Evolutionary conservation across 164 flowering plant species (phyloP), one percentile per base, ranked within the genome.

Genomic region (Paratinospora sagittata): DNA sequence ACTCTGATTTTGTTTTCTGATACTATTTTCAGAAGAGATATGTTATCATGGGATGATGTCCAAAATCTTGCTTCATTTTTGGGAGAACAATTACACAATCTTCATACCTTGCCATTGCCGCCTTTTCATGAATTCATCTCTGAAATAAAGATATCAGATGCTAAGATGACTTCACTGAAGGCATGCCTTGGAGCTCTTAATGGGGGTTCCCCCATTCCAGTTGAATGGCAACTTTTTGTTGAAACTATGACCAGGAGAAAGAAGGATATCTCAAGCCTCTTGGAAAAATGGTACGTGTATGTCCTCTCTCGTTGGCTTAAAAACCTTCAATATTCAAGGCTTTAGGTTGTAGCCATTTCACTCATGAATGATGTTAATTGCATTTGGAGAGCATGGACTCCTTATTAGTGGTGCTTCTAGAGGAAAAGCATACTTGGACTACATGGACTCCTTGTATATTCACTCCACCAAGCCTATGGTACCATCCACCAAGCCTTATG

Each of bases 51-150:
- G 82, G 88, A 88, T 76, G 92, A 92, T 69, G 39, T 52, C 30
- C 72, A 81, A 58, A 79, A 81, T 79, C 78, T 95, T 72, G 92
- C 98, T 73, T 86, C 92, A 52, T 90, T 92, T 77, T 70, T 95
- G 79, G 98, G 98, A 66, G 83, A 88, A 76, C 96, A 92, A 79
- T 72, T 95, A 75, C 88, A 74, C 45, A 77, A 83, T 77, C 97
- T 95, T 75, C 98, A 95, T 77, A 73, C 80, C 67, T 73, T 95
- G 82, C 94, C 94, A 4, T 58, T 72, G 76, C 96, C 93, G 69
- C 62, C 88, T 78, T 58, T 78, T 23, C 70, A 63, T 67, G 66
- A 52, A 65, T 60, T 55, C 52, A 47, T 9, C 23, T 67, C 63
- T 66, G 67, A 47, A 60, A 67, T 70, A 33, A 72, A 62, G 45